Evolutionary conservation across 2,329 filamentous ascomycete genomes (phyloP).

Genomic region (Sclerotinia minor): DNA sequence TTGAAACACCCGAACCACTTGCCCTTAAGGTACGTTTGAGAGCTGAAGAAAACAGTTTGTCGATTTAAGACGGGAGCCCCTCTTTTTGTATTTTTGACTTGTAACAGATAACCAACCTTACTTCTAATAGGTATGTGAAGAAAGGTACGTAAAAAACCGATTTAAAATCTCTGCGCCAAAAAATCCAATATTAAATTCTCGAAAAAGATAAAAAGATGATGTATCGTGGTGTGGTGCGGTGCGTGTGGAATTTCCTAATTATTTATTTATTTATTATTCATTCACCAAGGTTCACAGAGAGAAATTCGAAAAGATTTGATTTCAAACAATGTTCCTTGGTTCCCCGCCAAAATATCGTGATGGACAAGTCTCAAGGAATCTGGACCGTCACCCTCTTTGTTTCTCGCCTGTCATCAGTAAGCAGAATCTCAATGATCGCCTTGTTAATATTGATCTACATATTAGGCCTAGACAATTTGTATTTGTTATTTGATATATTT

Average conservation of each 20-base stretch:
- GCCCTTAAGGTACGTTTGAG: constrained; percentile 76
- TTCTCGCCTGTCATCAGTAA: constrained; percentile 5
- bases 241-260: neutral
- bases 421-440: neutral
- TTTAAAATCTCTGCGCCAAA: neutral
- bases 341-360: constrained; percentile 31
- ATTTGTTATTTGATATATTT: neutral
- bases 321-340: constrained; percentile 30
- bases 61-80: constrained; percentile 45
- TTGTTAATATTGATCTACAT: neutral
- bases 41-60: constrained; percentile 89
- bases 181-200: neutral
- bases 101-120: no score
- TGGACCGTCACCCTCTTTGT: constrained; percentile 21
- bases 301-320: constrained; percentile 30
- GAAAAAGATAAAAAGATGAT: constrained; percentile 27
- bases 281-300: neutral
- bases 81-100: constrained; percentile 3
- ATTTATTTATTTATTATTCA: neutral
- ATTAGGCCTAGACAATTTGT: neutral
- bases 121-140: no score
- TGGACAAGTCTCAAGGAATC: constrained; percentile 30
- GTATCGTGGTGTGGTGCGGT: neutral
- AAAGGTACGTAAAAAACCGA: neutral
- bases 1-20: constrained; percentile 69